A percentile compares a stretch with the other conserved stretches of the same genome.
Conservation (phyloP, 1,139 yeast species). For the Kodamaea ohmeri region DNA sequence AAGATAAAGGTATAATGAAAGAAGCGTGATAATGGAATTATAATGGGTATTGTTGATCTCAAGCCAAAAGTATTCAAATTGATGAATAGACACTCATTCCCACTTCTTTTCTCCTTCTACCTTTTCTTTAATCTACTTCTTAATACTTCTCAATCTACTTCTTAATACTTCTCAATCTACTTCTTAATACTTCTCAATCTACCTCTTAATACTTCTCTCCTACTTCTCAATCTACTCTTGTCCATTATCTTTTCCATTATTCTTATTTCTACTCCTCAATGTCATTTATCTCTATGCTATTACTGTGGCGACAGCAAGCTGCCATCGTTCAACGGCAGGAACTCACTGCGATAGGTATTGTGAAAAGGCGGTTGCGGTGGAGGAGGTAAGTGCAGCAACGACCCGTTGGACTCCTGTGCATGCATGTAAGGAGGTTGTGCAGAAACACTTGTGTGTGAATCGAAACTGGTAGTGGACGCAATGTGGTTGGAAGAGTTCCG, state of each 20-base stretch:
- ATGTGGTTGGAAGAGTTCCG: slow-evolving; percentile 9
- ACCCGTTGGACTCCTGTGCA: slow-evolving; percentile 7
- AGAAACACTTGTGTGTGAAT: slow-evolving; percentile 11
- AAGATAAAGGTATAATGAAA: too few relatives aligned
- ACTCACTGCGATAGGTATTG: slow-evolving; percentile 1
- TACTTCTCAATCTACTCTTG: too few relatives aligned
- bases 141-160: too few relatives aligned
- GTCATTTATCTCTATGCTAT: neutral
- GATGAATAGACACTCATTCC: too few relatives aligned
- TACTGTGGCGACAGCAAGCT: slow-evolving; percentile 2
- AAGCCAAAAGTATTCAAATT: too few relatives aligned
- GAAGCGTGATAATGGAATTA: too few relatives aligned
- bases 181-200: too few relatives aligned
- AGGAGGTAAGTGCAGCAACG: slow-evolving; percentile 8
- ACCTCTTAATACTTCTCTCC: too few relatives aligned
- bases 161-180: too few relatives aligned
- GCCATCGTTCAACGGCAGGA: slow-evolving; percentile 1
- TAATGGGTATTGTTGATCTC: too few relatives aligned
- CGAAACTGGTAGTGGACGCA: slow-evolving; percentile 6
- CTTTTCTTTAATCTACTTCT: too few relatives aligned
- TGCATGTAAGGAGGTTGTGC: slow-evolving; percentile 8
- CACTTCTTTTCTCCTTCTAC: too few relatives aligned
- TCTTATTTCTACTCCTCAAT: neutral
- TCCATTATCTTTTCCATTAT: neutral
- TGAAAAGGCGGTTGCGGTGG: slow-evolving; percentile 12